Percentiles rank a stretch among this genome's conserved stretches.
These are phyloP conservation scores for Cutaneotrichosporon cavernicola DNA, from an alignment of 1,284 basidiomycete genomes.

Conservation along the genomic window DNA sequence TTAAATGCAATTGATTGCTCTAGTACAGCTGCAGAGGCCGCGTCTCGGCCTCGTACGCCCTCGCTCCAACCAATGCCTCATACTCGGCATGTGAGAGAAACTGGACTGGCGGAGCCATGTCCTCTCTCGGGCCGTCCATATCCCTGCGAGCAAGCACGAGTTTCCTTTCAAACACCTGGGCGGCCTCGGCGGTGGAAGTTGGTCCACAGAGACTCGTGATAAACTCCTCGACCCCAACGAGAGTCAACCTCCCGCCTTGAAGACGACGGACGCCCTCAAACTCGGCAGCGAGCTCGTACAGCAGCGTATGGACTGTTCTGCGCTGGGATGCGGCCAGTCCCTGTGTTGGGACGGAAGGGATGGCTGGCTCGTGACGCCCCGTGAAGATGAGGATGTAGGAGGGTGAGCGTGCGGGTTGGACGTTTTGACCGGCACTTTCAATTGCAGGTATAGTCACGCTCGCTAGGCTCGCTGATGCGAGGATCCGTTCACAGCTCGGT, in stretches of 20 bases:
- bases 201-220: neutral
- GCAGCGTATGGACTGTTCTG: neutral
- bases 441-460: neutral
- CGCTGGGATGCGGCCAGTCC: neutral
- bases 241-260: neutral
- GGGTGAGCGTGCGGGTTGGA: too few relatives aligned
- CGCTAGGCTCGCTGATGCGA: neutral
- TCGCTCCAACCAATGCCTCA: neutral
- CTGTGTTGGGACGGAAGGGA: neutral
- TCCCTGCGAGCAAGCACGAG: neutral
- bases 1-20: neutral
- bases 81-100: neutral
- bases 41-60: slow-evolving; percentile 1
- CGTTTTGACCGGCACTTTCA: too few relatives aligned
- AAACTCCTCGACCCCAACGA: slow-evolving; percentile 2
- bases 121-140: neutral
- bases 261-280: neutral
- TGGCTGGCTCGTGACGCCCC: neutral
- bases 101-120: neutral
- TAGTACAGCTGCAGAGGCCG: neutral
- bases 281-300: neutral
- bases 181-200: neutral
- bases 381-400: neutral
- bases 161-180: neutral
- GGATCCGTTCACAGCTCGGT: slow-evolving; percentile 2